A percentile compares a stretch with the other conserved stretches of the same genome.
These are phyloP conservation scores for Porcisia hertigi DNA, from an alignment of 208 protist genomes.

Conservation along the genomic window DNA sequence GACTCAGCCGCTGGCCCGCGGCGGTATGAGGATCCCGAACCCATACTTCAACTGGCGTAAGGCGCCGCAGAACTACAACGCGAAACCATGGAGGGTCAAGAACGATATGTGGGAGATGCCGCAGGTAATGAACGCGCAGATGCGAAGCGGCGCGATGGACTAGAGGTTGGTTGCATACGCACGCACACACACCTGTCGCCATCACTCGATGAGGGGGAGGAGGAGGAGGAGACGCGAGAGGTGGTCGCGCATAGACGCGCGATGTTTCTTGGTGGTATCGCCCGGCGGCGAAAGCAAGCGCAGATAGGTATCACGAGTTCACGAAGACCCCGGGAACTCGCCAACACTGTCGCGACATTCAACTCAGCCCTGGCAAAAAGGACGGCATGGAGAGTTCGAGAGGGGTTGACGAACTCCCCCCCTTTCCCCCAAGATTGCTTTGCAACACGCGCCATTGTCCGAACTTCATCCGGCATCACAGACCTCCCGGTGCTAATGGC, in stretches of 20 bases:
- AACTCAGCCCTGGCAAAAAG: not conserved
- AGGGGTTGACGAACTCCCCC: too few species aligned
- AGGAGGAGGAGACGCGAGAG: not conserved
- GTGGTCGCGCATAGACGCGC: not conserved
- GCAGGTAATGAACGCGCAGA: constrained; percentile 66
- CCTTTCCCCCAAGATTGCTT: too few species aligned
- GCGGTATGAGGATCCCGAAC: constrained; percentile 61
- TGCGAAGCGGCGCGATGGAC: constrained; percentile 56
- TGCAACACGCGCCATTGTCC: not conserved
- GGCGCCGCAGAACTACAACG: constrained; percentile 71
- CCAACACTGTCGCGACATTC: not conserved
- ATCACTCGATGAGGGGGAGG: not conserved
- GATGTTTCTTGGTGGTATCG: too few species aligned
- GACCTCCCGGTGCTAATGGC: too few species aligned
- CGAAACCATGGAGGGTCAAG: constrained; percentile 67
- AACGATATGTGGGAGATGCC: constrained; percentile 88
- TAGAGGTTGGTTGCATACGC: constrained; percentile 8
- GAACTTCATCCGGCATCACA: not conserved
- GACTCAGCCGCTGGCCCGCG: constrained; percentile 51
- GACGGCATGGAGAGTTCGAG: not conserved
- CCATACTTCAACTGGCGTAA: constrained; percentile 91
- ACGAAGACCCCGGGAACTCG: not conserved
- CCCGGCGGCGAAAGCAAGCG: not conserved
- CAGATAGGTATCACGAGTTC: not conserved
- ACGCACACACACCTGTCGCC: not conserved